Base-by-base conservation (phyloP, 2,329 filamentous ascomycete genomes). In the Ophiostoma sp. region DNA sequence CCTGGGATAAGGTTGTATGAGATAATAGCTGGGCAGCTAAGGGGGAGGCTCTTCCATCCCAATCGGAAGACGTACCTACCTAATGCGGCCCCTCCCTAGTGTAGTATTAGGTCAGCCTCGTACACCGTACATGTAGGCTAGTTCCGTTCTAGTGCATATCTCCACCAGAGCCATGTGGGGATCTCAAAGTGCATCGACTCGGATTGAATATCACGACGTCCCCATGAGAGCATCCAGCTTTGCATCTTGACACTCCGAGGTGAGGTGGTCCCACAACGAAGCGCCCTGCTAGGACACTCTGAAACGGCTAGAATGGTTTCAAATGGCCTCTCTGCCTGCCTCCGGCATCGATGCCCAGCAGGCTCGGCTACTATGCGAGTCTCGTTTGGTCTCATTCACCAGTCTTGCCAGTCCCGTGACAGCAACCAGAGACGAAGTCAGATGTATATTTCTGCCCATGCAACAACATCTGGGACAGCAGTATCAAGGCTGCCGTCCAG, bases 51-150 rank as follows among this genome's bases (percentile, higher is more conserved):
- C 42, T 45, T 42, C 18, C 5, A 36, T 58, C 52, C 45, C 45
- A 49, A 49, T 49, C 14, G 12, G 16, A 18, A 14, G 5, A 45
- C 42, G 49, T 55, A 55, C 49, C 55, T 60, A 27, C 12, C 27
- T 11, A 9, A 18, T 60, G 18, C 11, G 49, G 49, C 5, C 11
- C 49, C n/a, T 55, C 38, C 9, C 11, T 38, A 60, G 27, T 11
- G 27, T 11, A 36, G 11, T 38, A 60, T 60, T 38, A 60, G 27
- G 55, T 60, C 55, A 60, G 55, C 55, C 55, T 60, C 38, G 55
- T 38, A 9, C 49, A n/a, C 49, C 47, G 27, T 27, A 27, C 27
- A 27, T 27, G 27, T 27, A 27, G 27, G 27, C 27, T 27, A 27
- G 27, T 27, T 27, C 27, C 27, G 27, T 27, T 27, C 27, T 27